These are phyloP conservation scores for Amaranthus palmeri DNA, from an alignment of 148 eudicot genomes.

Conservation along the genomic window DNA sequence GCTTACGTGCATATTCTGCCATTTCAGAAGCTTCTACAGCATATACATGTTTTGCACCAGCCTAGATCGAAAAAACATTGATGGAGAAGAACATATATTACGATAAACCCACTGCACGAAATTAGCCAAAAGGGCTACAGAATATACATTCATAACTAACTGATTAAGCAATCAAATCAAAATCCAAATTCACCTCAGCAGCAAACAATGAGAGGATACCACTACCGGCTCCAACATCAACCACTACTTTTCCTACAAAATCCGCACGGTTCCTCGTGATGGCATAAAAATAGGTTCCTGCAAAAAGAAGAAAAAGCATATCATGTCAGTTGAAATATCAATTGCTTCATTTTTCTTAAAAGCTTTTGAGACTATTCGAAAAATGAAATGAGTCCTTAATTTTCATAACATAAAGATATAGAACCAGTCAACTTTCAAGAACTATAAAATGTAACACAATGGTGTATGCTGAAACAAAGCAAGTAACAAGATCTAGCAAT, in stretches of 20 bases:
- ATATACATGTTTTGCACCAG: constrained; percentile 97
- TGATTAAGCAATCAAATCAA: neutral
- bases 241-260: constrained; percentile 81
- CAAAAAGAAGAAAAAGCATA: neutral
- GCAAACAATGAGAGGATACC: constrained; percentile 95
- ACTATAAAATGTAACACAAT: neutral
- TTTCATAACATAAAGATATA: neutral
- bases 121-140: neutral
- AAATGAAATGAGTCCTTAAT: no score
- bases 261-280: constrained; percentile 87
- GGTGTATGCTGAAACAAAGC: constrained; percentile 1
- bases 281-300: constrained; percentile 95
- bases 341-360: neutral
- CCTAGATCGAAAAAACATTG: constrained; percentile 33
- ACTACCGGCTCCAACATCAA: constrained; percentile 99
- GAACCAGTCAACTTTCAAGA: neutral
- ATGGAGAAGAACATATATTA: neutral
- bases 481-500: constrained; percentile 11
- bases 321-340: neutral
- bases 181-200: constrained; percentile 62
- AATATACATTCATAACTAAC: neutral
- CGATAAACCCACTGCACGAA: neutral
- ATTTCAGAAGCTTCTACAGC: constrained; percentile 99
- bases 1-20: constrained; percentile 92
- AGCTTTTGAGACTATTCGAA: no score